phyloP scores from a whole-genome alignment of 2,329 filamentous ascomycete genomes.

The Fusarium pseudonygamai region DNA sequence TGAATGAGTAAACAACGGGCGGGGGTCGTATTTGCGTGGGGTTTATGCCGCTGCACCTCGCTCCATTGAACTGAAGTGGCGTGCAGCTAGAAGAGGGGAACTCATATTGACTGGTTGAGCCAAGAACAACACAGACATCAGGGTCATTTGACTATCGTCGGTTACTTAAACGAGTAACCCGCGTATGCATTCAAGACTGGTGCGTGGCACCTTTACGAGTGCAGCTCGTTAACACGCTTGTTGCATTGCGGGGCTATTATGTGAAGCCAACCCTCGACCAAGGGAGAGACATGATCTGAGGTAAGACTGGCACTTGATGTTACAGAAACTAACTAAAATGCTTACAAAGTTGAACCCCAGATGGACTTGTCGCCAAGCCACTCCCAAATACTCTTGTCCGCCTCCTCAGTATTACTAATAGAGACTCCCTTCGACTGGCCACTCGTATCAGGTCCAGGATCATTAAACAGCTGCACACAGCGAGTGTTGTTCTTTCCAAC shows the following conservation, averaged over 20 bases:
- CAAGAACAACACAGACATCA: constrained; percentile 2
- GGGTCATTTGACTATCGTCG: constrained; percentile 19
- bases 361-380: constrained; percentile 41
- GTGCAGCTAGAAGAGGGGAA: constrained; percentile 8
- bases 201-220: neutral
- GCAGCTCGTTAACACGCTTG: neutral
- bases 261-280: too few species aligned
- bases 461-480: constrained; percentile 48
- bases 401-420: constrained; percentile 42
- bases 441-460: constrained; percentile 51
- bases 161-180: neutral
- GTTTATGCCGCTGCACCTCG: neutral
- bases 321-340: fast-evolving
- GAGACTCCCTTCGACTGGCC: constrained; percentile 42
- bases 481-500: constrained; percentile 48
- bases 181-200: neutral
- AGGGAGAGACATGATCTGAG: neutral
- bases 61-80: neutral
- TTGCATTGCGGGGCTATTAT: neutral
- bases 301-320: neutral
- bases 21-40: constrained; percentile 10
- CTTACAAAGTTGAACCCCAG: constrained; percentile 34
- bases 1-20: neutral
- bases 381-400: constrained; percentile 40
- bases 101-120: neutral